These are phyloP conservation scores for Pistacia atlantica DNA, from an alignment of 345 rosid species.

Conservation along the genomic window DNA sequence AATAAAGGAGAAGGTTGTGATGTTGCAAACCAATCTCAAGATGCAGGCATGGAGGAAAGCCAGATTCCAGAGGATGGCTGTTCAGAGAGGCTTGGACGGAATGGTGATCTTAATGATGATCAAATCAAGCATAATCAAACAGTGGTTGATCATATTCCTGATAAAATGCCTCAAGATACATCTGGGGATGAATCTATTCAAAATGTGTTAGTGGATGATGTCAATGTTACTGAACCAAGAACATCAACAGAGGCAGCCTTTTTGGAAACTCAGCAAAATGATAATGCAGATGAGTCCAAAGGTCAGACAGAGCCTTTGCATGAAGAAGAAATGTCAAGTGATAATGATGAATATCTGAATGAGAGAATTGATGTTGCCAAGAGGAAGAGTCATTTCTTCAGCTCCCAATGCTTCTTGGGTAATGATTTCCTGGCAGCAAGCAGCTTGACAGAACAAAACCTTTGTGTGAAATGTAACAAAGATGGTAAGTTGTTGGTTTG, in stretches of 20 bases:
- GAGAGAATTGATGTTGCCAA: conserved; percentile 33
- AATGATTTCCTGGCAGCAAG: conserved; percentile 23
- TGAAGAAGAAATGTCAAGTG: conserved; percentile 34
- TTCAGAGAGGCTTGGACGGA: conserved; percentile 16
- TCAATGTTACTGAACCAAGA: conserved; percentile 13
- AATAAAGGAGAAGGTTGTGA: conserved; percentile 14
- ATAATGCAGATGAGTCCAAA: conserved; percentile 15
- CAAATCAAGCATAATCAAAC: conserved; percentile 17
- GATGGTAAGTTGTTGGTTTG: conserved; percentile 51
- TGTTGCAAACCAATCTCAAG: conserved; percentile 22
- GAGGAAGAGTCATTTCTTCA: conserved; percentile 44
- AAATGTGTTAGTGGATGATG: conserved; percentile 18
- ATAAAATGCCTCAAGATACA: conserved; percentile 6
- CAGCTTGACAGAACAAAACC: conserved; percentile 39
- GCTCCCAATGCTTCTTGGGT: conserved; percentile 26
- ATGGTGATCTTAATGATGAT: conserved; percentile 18
- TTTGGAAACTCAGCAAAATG: neutral
- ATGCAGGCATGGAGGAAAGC: conserved; percentile 21
- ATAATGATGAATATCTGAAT: conserved; percentile 24
- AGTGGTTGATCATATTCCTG: conserved; percentile 17
- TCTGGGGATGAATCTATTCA: conserved; percentile 7
- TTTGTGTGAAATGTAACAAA: conserved; percentile 55
- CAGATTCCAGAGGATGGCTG: conserved; percentile 21
- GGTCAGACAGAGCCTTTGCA: neutral
- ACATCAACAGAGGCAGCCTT: conserved; percentile 19